These are phyloP conservation scores for Botrytis cinerea DNA, from an alignment of 2,329 filamentous ascomycete genomes.

Conservation along the genomic window DNA sequence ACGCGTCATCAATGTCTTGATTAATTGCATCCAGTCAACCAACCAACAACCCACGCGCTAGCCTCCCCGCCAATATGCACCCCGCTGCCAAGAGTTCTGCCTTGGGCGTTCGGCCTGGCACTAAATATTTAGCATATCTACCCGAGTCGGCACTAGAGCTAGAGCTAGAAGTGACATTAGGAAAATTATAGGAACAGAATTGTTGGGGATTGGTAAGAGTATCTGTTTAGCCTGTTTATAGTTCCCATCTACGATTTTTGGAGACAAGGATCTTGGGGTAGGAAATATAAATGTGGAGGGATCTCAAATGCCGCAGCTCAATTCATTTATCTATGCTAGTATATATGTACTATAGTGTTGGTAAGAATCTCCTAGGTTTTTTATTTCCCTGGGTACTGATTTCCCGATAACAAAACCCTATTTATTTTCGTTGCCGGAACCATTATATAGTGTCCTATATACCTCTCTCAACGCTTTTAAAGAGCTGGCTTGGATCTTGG, in stretches of 20 bases:
- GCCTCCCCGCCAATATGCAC: neutral
- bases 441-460: neutral
- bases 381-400: neutral
- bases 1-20: neutral
- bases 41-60: neutral
- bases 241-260: neutral
- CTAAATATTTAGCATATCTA: neutral
- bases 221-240: neutral
- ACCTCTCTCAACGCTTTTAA: neutral
- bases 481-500: neutral
- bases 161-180: neutral
- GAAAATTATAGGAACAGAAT: neutral
- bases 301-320: rapidly evolving
- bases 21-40: neutral
- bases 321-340: neutral
- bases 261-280: neutral
- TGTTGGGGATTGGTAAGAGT: neutral
- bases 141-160: neutral
- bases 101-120: too few species aligned
- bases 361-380: neutral
- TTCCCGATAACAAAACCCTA: neutral
- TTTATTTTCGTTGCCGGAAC: neutral
- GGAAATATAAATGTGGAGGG: neutral
- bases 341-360: neutral
- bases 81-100: neutral